These are phyloP conservation scores for Coemansia umbellata DNA, from an alignment of 192 early-diverging fungal genomes.

Conservation along the genomic window DNA sequence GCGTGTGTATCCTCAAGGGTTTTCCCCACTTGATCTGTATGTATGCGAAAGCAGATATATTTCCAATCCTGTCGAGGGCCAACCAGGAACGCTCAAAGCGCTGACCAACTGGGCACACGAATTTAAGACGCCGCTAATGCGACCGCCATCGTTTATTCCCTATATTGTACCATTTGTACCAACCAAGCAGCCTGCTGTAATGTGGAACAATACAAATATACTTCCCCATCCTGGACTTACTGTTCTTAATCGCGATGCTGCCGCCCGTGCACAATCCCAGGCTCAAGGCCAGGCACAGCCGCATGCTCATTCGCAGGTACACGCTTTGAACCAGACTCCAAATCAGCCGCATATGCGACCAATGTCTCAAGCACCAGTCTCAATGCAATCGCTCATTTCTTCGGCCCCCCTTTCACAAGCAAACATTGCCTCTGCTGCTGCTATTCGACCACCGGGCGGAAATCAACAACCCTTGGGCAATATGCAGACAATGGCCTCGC, in stretches of 20 bases:
- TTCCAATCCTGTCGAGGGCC: background rate
- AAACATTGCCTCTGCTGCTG: background rate
- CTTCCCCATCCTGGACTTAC: conserved; percentile 37
- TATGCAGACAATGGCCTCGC: background rate
- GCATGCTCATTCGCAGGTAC: conserved; percentile 5
- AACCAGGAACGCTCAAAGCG: conserved; percentile 21
- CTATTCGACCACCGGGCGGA: background rate
- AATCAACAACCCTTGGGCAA: background rate
- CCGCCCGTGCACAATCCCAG: conserved; percentile 16
- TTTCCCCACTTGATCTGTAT: conserved; percentile 33
- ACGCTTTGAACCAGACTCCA: conserved; percentile 8
- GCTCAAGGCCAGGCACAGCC: conserved; percentile 3
- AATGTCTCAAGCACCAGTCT: conserved; percentile 2
- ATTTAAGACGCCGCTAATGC: conserved; percentile 46
- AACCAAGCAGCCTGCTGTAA: conserved; percentile 20
- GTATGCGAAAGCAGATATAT: conserved; percentile 41
- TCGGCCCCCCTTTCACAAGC: background rate
- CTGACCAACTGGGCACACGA: conserved; percentile 46
- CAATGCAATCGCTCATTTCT: conserved; percentile 1
- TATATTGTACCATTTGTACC: conserved; percentile 37
- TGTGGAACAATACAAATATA: conserved; percentile 29
- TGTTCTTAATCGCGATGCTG: conserved; percentile 43
- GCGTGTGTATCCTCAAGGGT: conserved; percentile 47
- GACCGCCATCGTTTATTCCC: conserved; percentile 36
- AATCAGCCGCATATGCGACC: conserved; percentile 12